These are phyloP conservation scores for Ganoderma resinaceum DNA, from an alignment of 1,284 basidiomycete species.

Conservation along the genomic window DNA sequence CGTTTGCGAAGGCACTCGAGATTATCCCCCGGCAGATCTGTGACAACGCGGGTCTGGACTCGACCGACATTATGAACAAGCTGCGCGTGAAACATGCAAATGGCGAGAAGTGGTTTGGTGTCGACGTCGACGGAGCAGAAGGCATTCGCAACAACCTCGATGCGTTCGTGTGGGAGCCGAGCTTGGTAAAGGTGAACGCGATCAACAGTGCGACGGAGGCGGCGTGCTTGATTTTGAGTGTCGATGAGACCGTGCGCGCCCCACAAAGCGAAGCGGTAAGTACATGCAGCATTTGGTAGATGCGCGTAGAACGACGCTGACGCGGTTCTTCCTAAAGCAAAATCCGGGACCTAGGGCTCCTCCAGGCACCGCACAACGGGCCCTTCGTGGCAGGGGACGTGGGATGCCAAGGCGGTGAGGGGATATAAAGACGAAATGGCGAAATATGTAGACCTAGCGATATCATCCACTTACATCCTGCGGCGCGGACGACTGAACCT, in stretches of 20 bases:
- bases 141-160: conserved; percentile 96
- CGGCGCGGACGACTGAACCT: conserved; percentile 20
- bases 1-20: conserved; percentile 97
- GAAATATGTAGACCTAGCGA: conserved; percentile 37
- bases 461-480: conserved; percentile 18
- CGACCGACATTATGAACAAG: conserved; percentile 97
- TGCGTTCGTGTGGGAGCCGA: conserved; percentile 98
- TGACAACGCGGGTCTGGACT: conserved; percentile 98
- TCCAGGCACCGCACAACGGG: conserved; percentile 83
- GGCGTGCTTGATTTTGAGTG: conserved; percentile 92
- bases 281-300: conserved; percentile 17
- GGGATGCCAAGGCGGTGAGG: conserved; percentile 72
- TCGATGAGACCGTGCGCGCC: conserved; percentile 95
- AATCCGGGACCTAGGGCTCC: conserved; percentile 85
- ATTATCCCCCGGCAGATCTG: conserved; percentile 98
- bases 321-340: conserved; percentile 45
- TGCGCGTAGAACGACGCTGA: conserved; percentile 11
- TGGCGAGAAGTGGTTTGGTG: conserved; percentile 90
- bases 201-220: conserved; percentile 96
- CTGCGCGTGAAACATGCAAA: conserved; percentile 96
- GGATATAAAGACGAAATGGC: conserved; percentile 28
- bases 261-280: conserved; percentile 90
- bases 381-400: conserved; percentile 83
- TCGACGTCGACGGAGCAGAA: conserved; percentile 91
- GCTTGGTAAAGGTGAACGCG: conserved; percentile 95